Base-by-base conservation (phyloP, 352 stramenopile genomes). In the Pythium rishiriense region DNA sequence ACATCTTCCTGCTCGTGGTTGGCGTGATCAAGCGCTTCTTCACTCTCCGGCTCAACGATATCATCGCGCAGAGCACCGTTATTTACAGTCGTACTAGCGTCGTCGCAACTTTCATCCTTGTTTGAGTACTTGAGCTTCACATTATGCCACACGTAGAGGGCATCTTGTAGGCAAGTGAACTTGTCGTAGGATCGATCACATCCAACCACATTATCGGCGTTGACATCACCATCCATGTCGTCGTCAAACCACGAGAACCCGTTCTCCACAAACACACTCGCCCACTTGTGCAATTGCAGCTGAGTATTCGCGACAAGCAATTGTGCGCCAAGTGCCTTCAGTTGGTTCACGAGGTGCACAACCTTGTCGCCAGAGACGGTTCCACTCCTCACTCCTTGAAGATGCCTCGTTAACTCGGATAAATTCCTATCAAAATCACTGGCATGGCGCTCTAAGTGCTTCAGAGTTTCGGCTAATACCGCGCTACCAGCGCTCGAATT, bases 121-220 rank as follows among this genome's bases (percentile, higher is more conserved):
- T 76, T 72, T 25, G 79, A 80, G 59, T 93, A 93, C 46, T 81
- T 43, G 31, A 93, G 58, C 3, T 64, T 75, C 29, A 75, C 54
- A 12, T 86, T 81, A 50, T 93, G 84, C 84, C 84, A 93, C 52
- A 91, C 78, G 21, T 75, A 78, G 35, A 93, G 59, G 4, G 81
- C 84, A 43, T 93, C 84, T 67, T 93, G 84, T 11, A 93, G 71
- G 63, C 84, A 93, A 14, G 84, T 93, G 35, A 91, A 93, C 51
- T 89, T 90, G 72, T 93, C 83, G 58, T 93, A 93, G 7, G 82
- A 90, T 49, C 77, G 74, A 25, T 85, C 77, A 7, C 54, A 55
- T 41, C 79, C 61, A 5, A 64, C 21, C 10, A 21, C 29, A 21
- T 49, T 15, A 39, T 56, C 26, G 12, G 41, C 45, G 12, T 58